Evolutionary conservation across 495 filamentous ascomycete species (phyloP).

Genomic region (Collariella sp.): DNA sequence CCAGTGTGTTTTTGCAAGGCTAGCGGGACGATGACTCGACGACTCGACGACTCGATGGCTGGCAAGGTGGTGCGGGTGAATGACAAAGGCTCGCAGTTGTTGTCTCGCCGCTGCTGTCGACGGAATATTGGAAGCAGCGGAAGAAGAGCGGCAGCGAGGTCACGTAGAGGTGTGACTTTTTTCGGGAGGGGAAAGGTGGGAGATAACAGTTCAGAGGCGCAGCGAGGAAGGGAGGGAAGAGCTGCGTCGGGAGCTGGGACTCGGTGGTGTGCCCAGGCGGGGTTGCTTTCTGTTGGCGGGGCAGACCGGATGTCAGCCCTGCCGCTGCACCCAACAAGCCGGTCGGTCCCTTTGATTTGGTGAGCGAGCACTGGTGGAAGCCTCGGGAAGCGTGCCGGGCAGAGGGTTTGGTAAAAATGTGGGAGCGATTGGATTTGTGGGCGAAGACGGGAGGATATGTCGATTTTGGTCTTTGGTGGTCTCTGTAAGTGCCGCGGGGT

Average conservation of each 20-base stretch:
- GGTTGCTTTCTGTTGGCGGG: slow-evolving; percentile 6
- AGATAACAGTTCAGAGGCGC: slow-evolving; percentile 13
- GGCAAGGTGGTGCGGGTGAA: neutral
- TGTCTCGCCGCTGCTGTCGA: neutral
- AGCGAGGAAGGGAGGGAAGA: slow-evolving; percentile 2
- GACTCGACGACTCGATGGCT: neutral
- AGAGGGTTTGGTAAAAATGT: neutral
- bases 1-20: neutral
- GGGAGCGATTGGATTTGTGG: neutral
- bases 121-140: neutral
- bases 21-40: neutral
- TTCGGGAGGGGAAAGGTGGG: neutral
- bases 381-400: neutral
- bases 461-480: too few species aligned
- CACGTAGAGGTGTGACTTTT: slow-evolving; percentile 6
- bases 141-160: slow-evolving; percentile 4
- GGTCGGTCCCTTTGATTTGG: too few species aligned
- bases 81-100: neutral
- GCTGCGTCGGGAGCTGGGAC: neutral
- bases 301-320: neutral
- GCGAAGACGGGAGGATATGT: neutral
- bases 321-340: neutral
- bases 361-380: neutral
- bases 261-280: slow-evolving; percentile 10
- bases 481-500: neutral